A percentile compares a stretch with the other conserved stretches of the same genome.
These are phyloP conservation scores for Ustilago xerochloae DNA, from an alignment of 1,284 basidiomycete genomes.

Conservation along the genomic window DNA sequence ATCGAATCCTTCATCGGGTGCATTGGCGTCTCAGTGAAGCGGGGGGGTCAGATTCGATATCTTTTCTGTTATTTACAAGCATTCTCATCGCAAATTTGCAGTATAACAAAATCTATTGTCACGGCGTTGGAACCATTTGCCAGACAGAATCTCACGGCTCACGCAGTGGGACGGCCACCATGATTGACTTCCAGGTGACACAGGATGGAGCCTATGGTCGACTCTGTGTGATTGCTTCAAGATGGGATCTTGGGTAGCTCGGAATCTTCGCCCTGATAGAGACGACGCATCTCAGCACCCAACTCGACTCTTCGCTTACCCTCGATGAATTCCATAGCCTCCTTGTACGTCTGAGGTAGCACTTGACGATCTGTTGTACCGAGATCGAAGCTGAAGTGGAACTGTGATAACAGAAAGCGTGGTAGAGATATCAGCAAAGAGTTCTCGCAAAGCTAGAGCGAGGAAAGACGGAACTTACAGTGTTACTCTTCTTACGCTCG, in stretches of 20 bases:
- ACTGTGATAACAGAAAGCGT: constrained; percentile 16
- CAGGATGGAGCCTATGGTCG: neutral
- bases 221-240: too few relatives aligned
- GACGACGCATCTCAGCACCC: constrained; percentile 53
- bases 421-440: too few relatives aligned
- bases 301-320: constrained; percentile 55
- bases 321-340: constrained; percentile 63
- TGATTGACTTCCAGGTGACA: neutral
- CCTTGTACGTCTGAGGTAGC: constrained; percentile 52
- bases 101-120: neutral
- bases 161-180: too few relatives aligned
- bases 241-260: too few relatives aligned
- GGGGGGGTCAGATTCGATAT: neutral
- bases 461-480: constrained; percentile 25
- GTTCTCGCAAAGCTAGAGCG: neutral
- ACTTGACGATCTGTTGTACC: constrained; percentile 39
- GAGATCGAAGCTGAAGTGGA: constrained; percentile 62
- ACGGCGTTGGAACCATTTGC: too few relatives aligned
- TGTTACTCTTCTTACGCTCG: constrained; percentile 51
- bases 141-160: too few relatives aligned
- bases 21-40: constrained; percentile 8
- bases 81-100: constrained; percentile 8
- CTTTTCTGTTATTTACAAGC: neutral
- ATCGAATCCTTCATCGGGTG: constrained; percentile 21
- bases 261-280: constrained; percentile 29